Evolutionary conservation across 2,329 filamentous ascomycete species (phyloP).

Genomic region (Calonectria pseudoreteaudii): DNA sequence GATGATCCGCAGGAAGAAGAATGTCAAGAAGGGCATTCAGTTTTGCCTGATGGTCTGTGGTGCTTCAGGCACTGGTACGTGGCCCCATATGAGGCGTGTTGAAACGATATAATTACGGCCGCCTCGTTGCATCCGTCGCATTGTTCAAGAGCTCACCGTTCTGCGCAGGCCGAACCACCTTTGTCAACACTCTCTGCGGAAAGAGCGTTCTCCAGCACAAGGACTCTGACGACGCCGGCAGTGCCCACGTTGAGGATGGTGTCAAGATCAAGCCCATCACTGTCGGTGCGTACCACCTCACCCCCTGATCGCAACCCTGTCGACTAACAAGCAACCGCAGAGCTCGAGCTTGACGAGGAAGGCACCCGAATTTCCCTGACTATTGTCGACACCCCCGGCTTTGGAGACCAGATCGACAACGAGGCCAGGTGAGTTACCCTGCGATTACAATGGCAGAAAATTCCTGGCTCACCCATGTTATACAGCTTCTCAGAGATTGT

Average conservation of each 20-base stretch:
- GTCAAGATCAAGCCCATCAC: constrained; percentile 99
- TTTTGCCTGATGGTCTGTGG: constrained; percentile 99
- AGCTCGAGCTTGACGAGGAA: constrained; percentile 97
- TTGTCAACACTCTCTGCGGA: constrained; percentile 99
- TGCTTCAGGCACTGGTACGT: constrained; percentile 95
- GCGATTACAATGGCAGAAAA: background rate
- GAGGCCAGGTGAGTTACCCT: constrained; percentile 81
- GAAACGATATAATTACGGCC: constrained; percentile 22
- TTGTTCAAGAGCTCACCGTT: constrained; percentile 34
- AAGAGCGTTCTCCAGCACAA: constrained; percentile 92
- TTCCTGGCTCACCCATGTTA: constrained; percentile 20
- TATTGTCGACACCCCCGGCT: constrained; percentile 98
- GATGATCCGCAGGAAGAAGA: constrained; percentile 99
- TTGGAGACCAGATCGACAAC: constrained; percentile 99
- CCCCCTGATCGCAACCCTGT: constrained; percentile 35
- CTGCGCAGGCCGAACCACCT: constrained; percentile 89
- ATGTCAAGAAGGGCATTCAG: constrained; percentile 99
- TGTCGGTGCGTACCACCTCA: constrained; percentile 73
- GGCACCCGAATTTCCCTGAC: constrained; percentile 98
- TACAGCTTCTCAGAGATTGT: constrained; percentile 95
- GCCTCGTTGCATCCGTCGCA: constrained; percentile 22
- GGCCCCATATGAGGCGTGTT: constrained; percentile 30
- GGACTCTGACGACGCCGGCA: constrained; percentile 89
- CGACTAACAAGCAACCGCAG: constrained; percentile 57
- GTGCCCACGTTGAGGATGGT: constrained; percentile 93